Conservation (phyloP, 2,329 filamentous ascomycete species). For the Cordyceps cicadae region DNA sequence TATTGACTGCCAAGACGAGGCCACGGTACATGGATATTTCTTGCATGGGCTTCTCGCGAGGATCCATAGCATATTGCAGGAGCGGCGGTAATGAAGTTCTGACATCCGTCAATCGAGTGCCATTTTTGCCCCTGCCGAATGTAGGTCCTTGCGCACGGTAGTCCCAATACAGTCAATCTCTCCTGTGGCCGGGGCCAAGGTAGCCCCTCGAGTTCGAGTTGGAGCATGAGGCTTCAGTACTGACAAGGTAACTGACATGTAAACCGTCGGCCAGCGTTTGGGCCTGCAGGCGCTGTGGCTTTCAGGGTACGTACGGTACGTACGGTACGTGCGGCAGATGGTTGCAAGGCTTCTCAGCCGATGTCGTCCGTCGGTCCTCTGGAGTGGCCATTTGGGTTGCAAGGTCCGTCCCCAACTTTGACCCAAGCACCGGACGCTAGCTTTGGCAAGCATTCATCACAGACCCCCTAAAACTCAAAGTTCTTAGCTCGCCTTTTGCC, state of each 20-base stretch:
- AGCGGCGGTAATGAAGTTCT: background rate
- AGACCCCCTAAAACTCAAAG: background rate
- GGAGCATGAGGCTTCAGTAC: background rate
- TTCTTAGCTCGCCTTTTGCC: conserved; percentile 2
- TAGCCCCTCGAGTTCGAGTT: conserved; percentile 9
- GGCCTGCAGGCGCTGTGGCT: background rate
- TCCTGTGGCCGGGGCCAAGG: background rate
- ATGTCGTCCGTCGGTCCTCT: background rate
- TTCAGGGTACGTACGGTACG: background rate
- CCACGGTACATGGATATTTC: background rate
- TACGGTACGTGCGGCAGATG: background rate
- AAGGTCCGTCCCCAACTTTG: background rate
- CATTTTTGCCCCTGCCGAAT: background rate
- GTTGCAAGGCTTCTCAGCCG: background rate
- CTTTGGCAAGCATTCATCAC: background rate
- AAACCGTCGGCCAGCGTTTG: no score
- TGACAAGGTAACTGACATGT: background rate
- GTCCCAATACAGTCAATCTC: background rate
- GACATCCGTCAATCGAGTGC: background rate
- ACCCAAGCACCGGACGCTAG: background rate
- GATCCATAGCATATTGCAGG: background rate
- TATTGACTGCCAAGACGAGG: conserved; percentile 2
- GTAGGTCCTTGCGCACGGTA: background rate
- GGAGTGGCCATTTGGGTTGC: background rate
- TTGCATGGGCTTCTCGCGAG: background rate